phyloP scores from a whole-genome alignment of 257 asterid species.

The Rubia yunnanensis region DNA sequence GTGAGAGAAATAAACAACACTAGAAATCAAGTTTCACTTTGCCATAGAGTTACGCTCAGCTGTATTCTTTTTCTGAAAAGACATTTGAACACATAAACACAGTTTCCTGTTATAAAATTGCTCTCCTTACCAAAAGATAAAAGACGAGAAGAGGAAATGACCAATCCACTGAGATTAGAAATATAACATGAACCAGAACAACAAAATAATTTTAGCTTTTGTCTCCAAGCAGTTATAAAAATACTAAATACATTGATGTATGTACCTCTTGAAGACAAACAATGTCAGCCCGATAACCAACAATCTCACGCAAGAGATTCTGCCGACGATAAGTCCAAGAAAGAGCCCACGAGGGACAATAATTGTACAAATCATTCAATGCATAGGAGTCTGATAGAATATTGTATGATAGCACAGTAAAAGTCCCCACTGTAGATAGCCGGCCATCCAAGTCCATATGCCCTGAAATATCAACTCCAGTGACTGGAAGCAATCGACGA shows the following conservation, averaged over 20 bases:
- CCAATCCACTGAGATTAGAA: neutral
- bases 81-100: neutral
- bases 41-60: neutral
- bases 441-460: conserved; percentile 56
- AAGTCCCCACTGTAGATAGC: conserved; percentile 53
- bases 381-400: conserved; percentile 71
- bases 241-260: neutral
- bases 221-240: neutral
- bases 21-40: neutral
- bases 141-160: neutral
- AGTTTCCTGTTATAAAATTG: neutral
- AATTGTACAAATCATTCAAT: conserved; percentile 58
- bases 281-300: conserved; percentile 84
- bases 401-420: conserved; percentile 94
- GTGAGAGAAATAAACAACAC: neutral
- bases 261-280: conserved; percentile 98
- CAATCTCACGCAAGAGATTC: conserved; percentile 82
- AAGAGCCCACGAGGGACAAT: conserved; percentile 98
- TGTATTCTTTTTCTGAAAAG: neutral
- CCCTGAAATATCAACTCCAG: conserved; percentile 56
- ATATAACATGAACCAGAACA: neutral
- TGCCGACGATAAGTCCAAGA: conserved; percentile 97
- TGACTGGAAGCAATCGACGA: conserved; percentile 58
- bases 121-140: neutral
- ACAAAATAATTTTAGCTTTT: neutral